A percentile compares a stretch with the other conserved stretches of the same genome.
phyloP scores from a whole-genome alignment of 2,329 filamentous ascomycete species.

The Pseudogymnoascus sp. region DNA sequence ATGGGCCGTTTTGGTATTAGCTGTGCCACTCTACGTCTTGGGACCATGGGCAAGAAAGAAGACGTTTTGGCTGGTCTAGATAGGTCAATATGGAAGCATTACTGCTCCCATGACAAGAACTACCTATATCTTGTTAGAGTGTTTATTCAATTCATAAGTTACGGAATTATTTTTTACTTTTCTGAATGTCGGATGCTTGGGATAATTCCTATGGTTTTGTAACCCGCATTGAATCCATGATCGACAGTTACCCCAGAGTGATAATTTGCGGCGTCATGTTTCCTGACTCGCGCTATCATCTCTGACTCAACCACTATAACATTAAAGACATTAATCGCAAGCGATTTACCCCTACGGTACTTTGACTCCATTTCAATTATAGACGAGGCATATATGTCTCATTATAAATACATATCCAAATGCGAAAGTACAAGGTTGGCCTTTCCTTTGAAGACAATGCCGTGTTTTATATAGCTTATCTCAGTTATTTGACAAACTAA shows the following conservation, averaged over 20 bases:
- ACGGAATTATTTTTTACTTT: neutral
- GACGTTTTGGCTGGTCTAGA: neutral
- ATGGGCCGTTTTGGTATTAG: conserved; percentile 31
- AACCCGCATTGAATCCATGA: neutral
- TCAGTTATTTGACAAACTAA: neutral
- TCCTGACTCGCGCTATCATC: neutral
- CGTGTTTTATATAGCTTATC: neutral
- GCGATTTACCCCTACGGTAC: neutral
- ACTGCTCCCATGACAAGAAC: neutral
- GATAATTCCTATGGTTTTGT: neutral
- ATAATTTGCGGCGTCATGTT: no score
- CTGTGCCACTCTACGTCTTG: conserved; percentile 29
- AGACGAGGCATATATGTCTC: neutral
- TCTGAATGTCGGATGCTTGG: neutral
- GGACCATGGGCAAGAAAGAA: conserved; percentile 21
- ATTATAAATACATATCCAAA: neutral
- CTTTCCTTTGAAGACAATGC: neutral
- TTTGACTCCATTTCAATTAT: neutral
- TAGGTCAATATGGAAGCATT: neutral
- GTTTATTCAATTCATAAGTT: neutral
- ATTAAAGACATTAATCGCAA: neutral
- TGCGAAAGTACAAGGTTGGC: neutral
- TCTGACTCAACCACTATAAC: neutral
- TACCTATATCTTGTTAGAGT: neutral
- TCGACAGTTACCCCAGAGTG: neutral